A percentile compares a stretch with the other conserved stretches of the same genome.
These are phyloP conservation scores for Ceratobasidium sp. DNA, from an alignment of 1,284 basidiomycete genomes.

Conservation along the genomic window DNA sequence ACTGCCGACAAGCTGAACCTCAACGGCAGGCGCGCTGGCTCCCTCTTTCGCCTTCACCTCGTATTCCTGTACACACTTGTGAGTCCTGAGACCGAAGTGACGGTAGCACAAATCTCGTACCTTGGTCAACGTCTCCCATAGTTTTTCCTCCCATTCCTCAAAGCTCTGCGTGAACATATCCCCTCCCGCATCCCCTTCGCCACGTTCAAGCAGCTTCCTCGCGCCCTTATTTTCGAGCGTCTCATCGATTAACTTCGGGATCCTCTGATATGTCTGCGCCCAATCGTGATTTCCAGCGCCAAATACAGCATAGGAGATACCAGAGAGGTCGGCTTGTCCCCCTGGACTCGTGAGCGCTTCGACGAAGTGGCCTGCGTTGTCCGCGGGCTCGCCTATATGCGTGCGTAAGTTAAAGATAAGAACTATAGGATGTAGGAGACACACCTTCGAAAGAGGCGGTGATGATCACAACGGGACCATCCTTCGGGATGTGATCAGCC, in stretches of 20 bases:
- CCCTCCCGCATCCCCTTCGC: conserved; percentile 62
- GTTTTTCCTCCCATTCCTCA: conserved; percentile 61
- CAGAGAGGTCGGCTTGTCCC: conserved; percentile 56
- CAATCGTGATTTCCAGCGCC: conserved; percentile 70
- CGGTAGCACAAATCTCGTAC: neutral
- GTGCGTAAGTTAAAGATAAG: neutral
- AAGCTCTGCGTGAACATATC: conserved; percentile 64
- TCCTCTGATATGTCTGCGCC: conserved; percentile 66
- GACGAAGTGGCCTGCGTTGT: conserved; percentile 66
- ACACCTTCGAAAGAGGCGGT: conserved; percentile 68
- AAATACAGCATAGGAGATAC: conserved; percentile 65
- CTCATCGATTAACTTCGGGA: conserved; percentile 63
- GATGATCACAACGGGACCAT: conserved; percentile 65
- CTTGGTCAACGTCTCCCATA: conserved; percentile 60
- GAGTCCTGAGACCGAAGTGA: neutral
- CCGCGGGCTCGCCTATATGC: conserved; percentile 61
- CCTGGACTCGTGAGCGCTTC: conserved; percentile 57
- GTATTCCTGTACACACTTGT: conserved; percentile 9
- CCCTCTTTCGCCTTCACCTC: conserved; percentile 9
- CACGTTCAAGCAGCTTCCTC: conserved; percentile 60
- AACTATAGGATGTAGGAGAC: neutral
- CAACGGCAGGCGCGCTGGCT: neutral
- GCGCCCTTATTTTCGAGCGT: conserved; percentile 60
- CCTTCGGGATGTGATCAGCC: conserved; percentile 60
- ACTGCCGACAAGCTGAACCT: conserved; percentile 17